Evolutionary conservation across 2,329 filamentous ascomycete species (phyloP).

Genomic region (Cylindrodendrum hubeiense): DNA sequence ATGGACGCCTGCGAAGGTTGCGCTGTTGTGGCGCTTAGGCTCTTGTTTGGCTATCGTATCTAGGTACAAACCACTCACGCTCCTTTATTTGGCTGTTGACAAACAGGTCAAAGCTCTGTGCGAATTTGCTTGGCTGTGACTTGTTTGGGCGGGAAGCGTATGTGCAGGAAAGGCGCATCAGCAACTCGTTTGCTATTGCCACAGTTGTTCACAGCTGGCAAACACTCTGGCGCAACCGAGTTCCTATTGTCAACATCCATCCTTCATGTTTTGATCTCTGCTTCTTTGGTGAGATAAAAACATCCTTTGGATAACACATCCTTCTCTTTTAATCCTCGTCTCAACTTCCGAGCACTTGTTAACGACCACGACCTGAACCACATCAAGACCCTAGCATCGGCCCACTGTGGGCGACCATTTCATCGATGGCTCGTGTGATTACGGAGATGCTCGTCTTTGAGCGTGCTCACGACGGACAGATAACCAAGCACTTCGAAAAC

Average conservation of each 20-base stretch:
- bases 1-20: background rate
- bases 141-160: background rate
- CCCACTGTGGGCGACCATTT: background rate
- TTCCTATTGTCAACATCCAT: background rate
- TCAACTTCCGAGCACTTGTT: background rate
- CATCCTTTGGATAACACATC: background rate
- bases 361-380: background rate
- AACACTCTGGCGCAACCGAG: background rate
- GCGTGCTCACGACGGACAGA: conserved; percentile 23
- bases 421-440: background rate
- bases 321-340: background rate
- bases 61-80: background rate
- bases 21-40: background rate
- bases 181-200: background rate
- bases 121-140: background rate
- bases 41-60: background rate
- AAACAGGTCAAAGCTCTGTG: background rate
- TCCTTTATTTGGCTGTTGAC: background rate
- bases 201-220: background rate
- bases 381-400: background rate
- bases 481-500: conserved; percentile 34
- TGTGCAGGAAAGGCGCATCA: background rate
- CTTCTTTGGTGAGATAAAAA: background rate
- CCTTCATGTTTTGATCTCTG: background rate
- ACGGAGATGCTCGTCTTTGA: conserved; percentile 28